Conservation (phyloP, 257 asterid species). For the Solanum raphanifolium region DNA sequence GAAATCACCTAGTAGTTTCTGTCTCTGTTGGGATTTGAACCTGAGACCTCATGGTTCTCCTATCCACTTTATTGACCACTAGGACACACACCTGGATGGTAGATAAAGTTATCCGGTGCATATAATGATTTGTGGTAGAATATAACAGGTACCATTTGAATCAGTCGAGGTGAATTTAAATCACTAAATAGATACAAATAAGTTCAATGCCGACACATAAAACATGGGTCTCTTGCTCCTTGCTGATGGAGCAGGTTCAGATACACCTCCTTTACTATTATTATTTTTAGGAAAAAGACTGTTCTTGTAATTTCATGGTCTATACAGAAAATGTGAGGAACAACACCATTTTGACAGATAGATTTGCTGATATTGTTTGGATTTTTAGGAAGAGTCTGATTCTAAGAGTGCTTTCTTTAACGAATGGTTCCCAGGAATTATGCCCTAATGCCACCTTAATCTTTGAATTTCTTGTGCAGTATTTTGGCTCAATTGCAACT, state of each 20-base stretch:
- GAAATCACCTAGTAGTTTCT: too few relatives aligned
- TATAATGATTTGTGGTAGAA: neutral
- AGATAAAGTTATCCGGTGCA: neutral
- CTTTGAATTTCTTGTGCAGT: neutral
- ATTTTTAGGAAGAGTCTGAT: neutral
- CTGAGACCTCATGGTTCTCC: neutral
- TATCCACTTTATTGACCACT: neutral
- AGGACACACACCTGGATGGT: neutral
- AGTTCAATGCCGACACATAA: neutral
- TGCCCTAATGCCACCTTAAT: neutral
- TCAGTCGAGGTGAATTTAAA: neutral
- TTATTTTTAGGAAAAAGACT: neutral
- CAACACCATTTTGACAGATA: neutral
- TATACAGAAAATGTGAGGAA: neutral
- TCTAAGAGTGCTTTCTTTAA: neutral
- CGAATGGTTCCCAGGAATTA: neutral
- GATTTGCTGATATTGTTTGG: neutral
- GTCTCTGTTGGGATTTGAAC: neutral
- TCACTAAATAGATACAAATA: neutral
- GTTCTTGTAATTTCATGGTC: neutral
- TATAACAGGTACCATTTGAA: neutral
- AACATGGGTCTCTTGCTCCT: neutral
- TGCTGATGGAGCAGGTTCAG: neutral
- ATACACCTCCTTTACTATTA: neutral
- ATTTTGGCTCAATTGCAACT: neutral